A percentile compares a stretch with the other conserved stretches of the same genome.
Evolutionary conservation across 805 yeast genomes (phyloP).

Genomic region (Starmerella cellae): DNA sequence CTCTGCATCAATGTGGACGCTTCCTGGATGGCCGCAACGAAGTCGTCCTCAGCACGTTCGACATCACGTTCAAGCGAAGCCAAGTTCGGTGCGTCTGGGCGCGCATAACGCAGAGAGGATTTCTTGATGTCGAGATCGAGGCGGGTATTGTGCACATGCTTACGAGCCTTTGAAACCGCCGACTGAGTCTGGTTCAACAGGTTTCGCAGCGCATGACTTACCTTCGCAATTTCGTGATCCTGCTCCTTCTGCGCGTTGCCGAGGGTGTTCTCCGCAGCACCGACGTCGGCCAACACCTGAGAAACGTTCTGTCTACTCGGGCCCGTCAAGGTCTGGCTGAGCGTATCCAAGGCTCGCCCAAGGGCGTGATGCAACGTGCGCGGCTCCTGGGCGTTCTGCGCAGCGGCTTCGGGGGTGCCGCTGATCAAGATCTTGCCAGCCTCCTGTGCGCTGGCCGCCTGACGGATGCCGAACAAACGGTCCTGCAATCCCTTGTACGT

Average conservation of each 20-base stretch:
- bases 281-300: constrained; percentile 50
- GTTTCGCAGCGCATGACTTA: constrained; percentile 52
- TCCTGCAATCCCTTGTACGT: constrained; percentile 52
- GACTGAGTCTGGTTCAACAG: constrained; percentile 48
- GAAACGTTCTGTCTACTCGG: constrained; percentile 41
- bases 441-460: constrained; percentile 65
- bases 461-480: constrained; percentile 53
- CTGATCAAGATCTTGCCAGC: constrained; percentile 54
- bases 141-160: constrained; percentile 63
- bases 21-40: constrained; percentile 79
- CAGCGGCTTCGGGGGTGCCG: constrained; percentile 25
- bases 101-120: constrained; percentile 29
- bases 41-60: constrained; percentile 75
- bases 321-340: constrained; percentile 27
- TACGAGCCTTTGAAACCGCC: constrained; percentile 56
- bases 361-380: constrained; percentile 75
- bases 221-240: constrained; percentile 59
- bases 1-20: constrained; percentile 73
- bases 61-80: constrained; percentile 62
- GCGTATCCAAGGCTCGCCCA: constrained; percentile 44
- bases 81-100: constrained; percentile 49
- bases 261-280: constrained; percentile 55
- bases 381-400: constrained; percentile 46
- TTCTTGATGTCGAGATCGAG: constrained; percentile 70
- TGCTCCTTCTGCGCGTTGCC: constrained; percentile 76